Percentiles rank a stretch among this genome's conserved stretches.
These are phyloP conservation scores for Phellopilus nigrolimitatus DNA, from an alignment of 1,284 basidiomycete genomes.

Conservation along the genomic window DNA sequence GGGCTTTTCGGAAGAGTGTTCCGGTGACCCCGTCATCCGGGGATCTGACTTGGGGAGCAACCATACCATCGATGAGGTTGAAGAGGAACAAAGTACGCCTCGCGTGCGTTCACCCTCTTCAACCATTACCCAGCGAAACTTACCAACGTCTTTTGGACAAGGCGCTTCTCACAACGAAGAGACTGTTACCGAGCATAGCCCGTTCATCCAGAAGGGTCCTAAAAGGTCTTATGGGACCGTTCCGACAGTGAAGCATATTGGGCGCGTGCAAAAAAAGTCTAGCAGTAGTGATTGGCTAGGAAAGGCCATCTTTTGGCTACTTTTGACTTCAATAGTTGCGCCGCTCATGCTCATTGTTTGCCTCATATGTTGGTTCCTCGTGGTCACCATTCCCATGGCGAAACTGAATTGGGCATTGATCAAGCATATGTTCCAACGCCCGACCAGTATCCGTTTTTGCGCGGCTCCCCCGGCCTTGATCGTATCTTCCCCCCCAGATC, in stretches of 20 bases:
- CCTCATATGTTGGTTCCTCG: conserved; percentile 86
- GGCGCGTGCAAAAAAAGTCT: neutral
- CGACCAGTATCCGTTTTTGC: conserved; percentile 89
- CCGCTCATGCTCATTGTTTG: conserved; percentile 87
- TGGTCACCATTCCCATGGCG: conserved; percentile 97
- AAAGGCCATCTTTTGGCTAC: conserved; percentile 76
- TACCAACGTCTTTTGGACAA: conserved; percentile 18
- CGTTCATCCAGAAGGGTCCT: conserved; percentile 32
- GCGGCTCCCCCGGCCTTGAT: conserved; percentile 64
- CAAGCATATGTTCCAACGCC: conserved; percentile 76
- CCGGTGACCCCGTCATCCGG: conserved; percentile 37
- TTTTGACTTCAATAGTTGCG: conserved; percentile 73
- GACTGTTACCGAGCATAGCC: conserved; percentile 30
- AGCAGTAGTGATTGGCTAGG: conserved; percentile 46
- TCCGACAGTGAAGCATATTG: conserved; percentile 23
- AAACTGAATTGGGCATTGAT: conserved; percentile 93
- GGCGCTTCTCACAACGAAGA: conserved; percentile 14
- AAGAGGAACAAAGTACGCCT: conserved; percentile 17
- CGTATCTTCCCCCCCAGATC: conserved; percentile 36
- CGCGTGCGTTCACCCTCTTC: conserved; percentile 24
- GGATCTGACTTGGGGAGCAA: conserved; percentile 28
- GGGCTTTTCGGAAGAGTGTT: conserved; percentile 57
- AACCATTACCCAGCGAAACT: conserved; percentile 30
- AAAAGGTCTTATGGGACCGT: conserved; percentile 66
- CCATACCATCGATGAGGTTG: conserved; percentile 32